Evolutionary conservation across 805 yeast species (phyloP), one percentile per base, ranked within the genome.

Genomic region (Yarrowia phangngaensis): DNA sequence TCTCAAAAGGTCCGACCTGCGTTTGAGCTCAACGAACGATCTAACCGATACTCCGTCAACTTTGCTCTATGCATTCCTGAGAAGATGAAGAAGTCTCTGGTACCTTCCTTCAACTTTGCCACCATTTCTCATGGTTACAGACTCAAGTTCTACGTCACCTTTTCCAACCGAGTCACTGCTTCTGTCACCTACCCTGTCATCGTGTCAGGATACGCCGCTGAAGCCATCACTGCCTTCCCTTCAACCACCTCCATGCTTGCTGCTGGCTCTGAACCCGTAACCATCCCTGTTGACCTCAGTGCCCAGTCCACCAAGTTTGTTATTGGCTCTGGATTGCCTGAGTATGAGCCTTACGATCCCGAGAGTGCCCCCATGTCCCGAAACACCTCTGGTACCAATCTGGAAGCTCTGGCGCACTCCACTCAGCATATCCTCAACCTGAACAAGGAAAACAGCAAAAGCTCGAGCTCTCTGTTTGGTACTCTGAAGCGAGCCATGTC

Each of bases 231-330:
- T 13, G 45, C 45, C 17, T 38, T 38, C 45, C 45, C 45, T n/a
- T 38, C 45, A 9, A 22, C 45, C 23, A 20, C 45, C 23, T 38
- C 45, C 24, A 27, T 38, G 19, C 26, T 17, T 31, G 26, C 45
- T 38, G 19, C 26, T 17, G 45, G 26, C 45, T 13, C 45, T 38
- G 24, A 27, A 27, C 45, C 15, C 11, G 45, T 38, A 3, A 26
- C 45, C 3, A 38, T 38, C 8, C 45, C 45, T n/a, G 19, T 38
- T 7, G 45, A 38, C 23, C 19, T 38, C 45, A 38, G 27, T 24
- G 45, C 45, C 17, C 45, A 38, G 45, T 38, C 45, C 15, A 38
- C 45, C 45, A 38, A 38, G 45, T 38, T 38, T 11, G 45, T 38
- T 24, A 38, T 38, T 8, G 45, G 45, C 23, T 38, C 32, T 9